Base-by-base conservation (phyloP, 805 yeast genomes). In the Hyphopichia homilentoma region DNA sequence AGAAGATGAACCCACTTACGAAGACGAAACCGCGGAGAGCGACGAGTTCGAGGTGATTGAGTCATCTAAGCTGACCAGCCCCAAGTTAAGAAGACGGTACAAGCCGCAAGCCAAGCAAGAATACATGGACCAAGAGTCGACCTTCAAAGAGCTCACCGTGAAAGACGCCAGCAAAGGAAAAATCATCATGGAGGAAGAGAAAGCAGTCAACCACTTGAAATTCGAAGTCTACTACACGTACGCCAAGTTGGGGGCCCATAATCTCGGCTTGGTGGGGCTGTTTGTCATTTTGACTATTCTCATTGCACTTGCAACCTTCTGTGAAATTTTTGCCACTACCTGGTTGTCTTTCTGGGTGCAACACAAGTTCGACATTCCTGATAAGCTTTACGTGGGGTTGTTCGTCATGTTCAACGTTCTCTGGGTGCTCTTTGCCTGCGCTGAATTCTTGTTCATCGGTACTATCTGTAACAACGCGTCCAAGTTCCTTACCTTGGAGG, bases 311-410 rank as follows among this genome's bases (percentile, higher is more conserved):
- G 65, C 68, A 33, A 69, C 71, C 1, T 79, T 79, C 50, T 61
- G 68, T 35, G 64, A 63, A 31, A 51, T 79, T 30, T 77, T 79
- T 45, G 66, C 79, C 27, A 79, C 78, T 50, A 77, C 79, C 11
- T 83, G 90, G 90, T 62, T 86, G 36, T 78, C 90, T 1, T 85
- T 80, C 54, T 85, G 95, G 95, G 65, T 79, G 4, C 65, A 64
- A 6, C 39, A 62, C 30, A 74, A 70, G 49, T 84, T 81, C 46
- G 40, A 52, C 4, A n/a, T n/a, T n/a, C n/a, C n/a, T n/a, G 52
- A 54, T 12, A 57, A 59, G 31, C 74, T 75, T 44, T 84, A 84
- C 59, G 80, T 81, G 50, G 93, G 89, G 1, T 39, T 84, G 22
- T 80, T 78, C 43, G 80, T 81, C 24, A 61, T 79, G 67, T 62